These are phyloP conservation scores for Lactarius evosmus DNA, from an alignment of 768 basidiomycete genomes.

Conservation along the genomic window DNA sequence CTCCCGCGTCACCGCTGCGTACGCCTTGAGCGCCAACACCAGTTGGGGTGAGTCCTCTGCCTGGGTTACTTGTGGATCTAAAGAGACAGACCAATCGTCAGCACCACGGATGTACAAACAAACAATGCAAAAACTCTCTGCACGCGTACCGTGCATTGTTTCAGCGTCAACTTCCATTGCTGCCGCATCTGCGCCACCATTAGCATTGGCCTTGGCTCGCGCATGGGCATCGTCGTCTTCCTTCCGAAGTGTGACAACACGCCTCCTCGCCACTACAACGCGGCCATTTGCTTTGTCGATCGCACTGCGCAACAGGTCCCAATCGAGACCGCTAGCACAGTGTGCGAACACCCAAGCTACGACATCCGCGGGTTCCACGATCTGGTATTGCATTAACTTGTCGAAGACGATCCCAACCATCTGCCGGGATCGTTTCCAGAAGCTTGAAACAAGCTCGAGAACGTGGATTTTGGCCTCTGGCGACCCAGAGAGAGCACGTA, in stretches of 20 bases:
- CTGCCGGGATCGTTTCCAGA: slow-evolving; percentile 84
- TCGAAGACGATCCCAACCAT: slow-evolving; percentile 93
- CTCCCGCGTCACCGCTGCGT: slow-evolving; percentile 67
- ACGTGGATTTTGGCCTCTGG: slow-evolving; percentile 66
- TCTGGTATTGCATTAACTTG: slow-evolving; percentile 98
- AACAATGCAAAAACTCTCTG: not conserved
- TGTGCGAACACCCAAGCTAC: slow-evolving; percentile 78
- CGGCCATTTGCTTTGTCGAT: slow-evolving; percentile 90
- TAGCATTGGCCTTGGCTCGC: slow-evolving; percentile 60
- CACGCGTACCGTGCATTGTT: slow-evolving; percentile 52
- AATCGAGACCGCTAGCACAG: slow-evolving; percentile 62
- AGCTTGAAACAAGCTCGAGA: slow-evolving; percentile 63
- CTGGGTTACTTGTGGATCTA: slow-evolving; percentile 43
- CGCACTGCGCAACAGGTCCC: slow-evolving; percentile 80
- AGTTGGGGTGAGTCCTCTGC: slow-evolving; percentile 62
- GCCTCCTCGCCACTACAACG: slow-evolving; percentile 71
- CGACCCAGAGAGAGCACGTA: slow-evolving; percentile 55
- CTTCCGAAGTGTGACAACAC: slow-evolving; percentile 70
- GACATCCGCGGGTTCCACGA: slow-evolving; percentile 91
- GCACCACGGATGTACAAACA: not conserved
- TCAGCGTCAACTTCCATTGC: slow-evolving; percentile 72
- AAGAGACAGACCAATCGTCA: not conserved
- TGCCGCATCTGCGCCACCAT: slow-evolving; percentile 41
- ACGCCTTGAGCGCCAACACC: slow-evolving; percentile 70
- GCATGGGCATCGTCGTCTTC: slow-evolving; percentile 88